Conservation (phyloP, 805 yeast genomes). For the Pichia cabralensis region DNA sequence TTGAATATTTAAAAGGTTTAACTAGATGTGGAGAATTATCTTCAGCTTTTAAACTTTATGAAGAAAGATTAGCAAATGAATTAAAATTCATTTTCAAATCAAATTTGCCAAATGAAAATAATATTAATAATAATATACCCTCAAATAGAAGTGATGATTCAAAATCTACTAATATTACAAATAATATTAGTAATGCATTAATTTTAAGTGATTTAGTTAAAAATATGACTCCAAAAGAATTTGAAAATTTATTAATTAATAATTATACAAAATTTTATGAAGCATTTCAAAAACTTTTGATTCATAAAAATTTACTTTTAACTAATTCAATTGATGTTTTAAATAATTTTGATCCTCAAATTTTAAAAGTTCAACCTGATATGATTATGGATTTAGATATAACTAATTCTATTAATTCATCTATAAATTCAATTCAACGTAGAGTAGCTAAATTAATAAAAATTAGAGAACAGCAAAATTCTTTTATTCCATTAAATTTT, state of each 20-base stretch:
- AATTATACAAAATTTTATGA: slow-evolving; percentile 60
- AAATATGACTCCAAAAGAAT: slow-evolving; percentile 62
- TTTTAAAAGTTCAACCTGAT: slow-evolving; percentile 25
- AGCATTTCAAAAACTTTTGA: slow-evolving; percentile 59
- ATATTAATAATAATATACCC: slow-evolving; percentile 9
- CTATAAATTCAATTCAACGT: slow-evolving; percentile 62
- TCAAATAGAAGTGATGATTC: slow-evolving; percentile 15
- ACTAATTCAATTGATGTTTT: slow-evolving; percentile 53
- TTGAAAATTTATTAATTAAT: slow-evolving; percentile 55
- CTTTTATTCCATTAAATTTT: slow-evolving; percentile 44
- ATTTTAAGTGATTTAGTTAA: slow-evolving; percentile 37
- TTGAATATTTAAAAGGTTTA: slow-evolving; percentile 41
- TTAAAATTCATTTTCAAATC: slow-evolving; percentile 61
- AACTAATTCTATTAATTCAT: slow-evolving; percentile 50
- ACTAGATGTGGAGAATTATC: slow-evolving; percentile 51
- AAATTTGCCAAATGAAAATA: slow-evolving; percentile 45
- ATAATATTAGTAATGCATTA: slow-evolving; percentile 19
- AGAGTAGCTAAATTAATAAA: slow-evolving; percentile 69
- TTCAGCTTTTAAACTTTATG: slow-evolving; percentile 53
- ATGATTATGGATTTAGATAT: slow-evolving; percentile 56
- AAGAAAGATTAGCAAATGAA: slow-evolving; percentile 59
- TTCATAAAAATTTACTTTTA: slow-evolving; percentile 70
- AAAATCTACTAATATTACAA: slow-evolving; percentile 18
- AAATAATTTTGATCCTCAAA: slow-evolving; percentile 20
- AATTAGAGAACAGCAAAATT: slow-evolving; percentile 65